A percentile compares a stretch with the other conserved stretches of the same genome.
These are phyloP conservation scores for Collybia nuda DNA, from an alignment of 768 basidiomycete species.

Conservation along the genomic window DNA sequence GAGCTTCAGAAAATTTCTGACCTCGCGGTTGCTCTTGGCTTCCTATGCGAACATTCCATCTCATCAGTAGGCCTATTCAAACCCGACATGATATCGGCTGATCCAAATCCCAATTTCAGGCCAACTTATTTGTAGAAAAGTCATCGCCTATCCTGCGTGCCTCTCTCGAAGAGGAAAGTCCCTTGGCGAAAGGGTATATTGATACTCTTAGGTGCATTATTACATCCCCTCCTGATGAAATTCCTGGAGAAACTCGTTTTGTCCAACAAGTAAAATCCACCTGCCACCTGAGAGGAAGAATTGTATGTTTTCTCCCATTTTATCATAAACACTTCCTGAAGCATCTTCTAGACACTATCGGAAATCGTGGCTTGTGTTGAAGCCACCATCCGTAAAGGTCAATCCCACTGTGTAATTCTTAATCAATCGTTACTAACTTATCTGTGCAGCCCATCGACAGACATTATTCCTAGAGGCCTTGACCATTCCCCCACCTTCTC, in stretches of 20 bases:
- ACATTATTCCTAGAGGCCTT: slow-evolving; percentile 3
- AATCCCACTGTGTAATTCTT: too few species aligned
- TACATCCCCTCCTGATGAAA: not conserved
- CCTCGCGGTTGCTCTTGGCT: slow-evolving; percentile 20
- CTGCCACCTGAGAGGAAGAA: not conserved
- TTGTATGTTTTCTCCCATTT: not conserved
- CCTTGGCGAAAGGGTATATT: slow-evolving; percentile 21
- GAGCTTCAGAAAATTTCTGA: slow-evolving; percentile 20
- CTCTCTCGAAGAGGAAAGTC: slow-evolving; percentile 17
- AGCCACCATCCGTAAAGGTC: too few species aligned
- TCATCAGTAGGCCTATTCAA: slow-evolving; percentile 16
- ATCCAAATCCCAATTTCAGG: not conserved
- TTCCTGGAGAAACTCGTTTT: not conserved
- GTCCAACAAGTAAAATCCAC: slow-evolving; percentile 8
- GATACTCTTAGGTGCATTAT: slow-evolving; percentile 18
- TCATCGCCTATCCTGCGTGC: slow-evolving; percentile 17
- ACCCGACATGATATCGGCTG: not conserved
- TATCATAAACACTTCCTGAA: not conserved
- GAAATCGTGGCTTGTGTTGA: too few species aligned
- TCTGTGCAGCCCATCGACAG: slow-evolving; percentile 2
- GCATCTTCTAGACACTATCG: not conserved
- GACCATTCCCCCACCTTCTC: not conserved
- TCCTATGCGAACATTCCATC: slow-evolving; percentile 24
- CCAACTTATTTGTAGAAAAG: slow-evolving; percentile 21
- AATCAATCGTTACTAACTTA: too few species aligned